A percentile compares a stretch with the other conserved stretches of the same genome.
These are phyloP conservation scores for Fusarium stilboides DNA, from an alignment of 2,329 filamentous ascomycete species.

Conservation along the genomic window DNA sequence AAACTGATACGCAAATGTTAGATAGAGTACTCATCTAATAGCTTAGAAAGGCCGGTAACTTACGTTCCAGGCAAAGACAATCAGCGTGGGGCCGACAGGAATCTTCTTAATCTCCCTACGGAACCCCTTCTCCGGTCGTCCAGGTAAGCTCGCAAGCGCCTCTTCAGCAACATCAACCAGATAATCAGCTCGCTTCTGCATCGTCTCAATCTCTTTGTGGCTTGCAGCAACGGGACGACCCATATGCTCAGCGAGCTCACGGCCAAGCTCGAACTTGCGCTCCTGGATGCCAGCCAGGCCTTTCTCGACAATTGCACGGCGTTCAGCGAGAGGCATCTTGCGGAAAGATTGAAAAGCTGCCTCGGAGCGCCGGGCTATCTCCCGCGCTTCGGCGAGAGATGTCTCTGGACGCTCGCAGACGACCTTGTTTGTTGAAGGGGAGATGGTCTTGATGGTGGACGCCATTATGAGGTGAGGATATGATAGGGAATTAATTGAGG, in stretches of 20 bases:
- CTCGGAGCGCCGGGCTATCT: constrained; percentile 78
- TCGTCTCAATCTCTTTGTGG: constrained; percentile 85
- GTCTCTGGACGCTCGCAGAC: constrained; percentile 84
- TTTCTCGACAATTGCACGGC: constrained; percentile 84
- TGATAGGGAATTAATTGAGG: no score
- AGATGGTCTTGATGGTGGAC: constrained; percentile 78
- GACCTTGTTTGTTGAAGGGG: constrained; percentile 87
- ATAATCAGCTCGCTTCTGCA: constrained; percentile 87
- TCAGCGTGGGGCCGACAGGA: constrained; percentile 86
- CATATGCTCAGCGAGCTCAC: constrained; percentile 94
- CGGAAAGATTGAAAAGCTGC: constrained; percentile 83
- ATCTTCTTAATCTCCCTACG: constrained; percentile 90
- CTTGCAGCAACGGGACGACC: constrained; percentile 91
- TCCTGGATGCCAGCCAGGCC: constrained; percentile 79
- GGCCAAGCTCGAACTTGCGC: constrained; percentile 83
- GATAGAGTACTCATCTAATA: neutral
- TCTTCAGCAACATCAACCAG: constrained; percentile 86
- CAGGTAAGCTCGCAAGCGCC: constrained; percentile 82
- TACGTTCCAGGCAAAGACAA: constrained; percentile 97
- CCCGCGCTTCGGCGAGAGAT: constrained; percentile 76
- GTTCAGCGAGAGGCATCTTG: constrained; percentile 79
- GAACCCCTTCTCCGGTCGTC: constrained; percentile 88
- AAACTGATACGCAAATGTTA: constrained; percentile 70
- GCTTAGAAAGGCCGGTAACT: constrained; percentile 53
- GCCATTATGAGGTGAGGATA: no score